A percentile compares a stretch with the other conserved stretches of the same genome.
phyloP scores from a whole-genome alignment of 2,329 filamentous ascomycete genomes.

The Salinomyces thailandicus region DNA sequence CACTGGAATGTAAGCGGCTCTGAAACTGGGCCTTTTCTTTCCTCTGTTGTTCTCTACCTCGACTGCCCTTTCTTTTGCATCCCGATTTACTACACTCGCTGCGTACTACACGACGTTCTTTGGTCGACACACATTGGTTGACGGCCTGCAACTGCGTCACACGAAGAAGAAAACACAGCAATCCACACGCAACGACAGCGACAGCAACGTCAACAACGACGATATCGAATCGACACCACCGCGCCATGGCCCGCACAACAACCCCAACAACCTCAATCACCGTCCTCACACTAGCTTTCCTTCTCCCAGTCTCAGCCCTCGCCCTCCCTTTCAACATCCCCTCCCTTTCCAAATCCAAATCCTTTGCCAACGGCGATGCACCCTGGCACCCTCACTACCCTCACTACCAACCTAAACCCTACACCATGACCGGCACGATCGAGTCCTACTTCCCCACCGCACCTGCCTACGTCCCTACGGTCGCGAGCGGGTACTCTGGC shows the following conservation, averaged over 20 bases:
- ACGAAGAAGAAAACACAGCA: too few relatives aligned
- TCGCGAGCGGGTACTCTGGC: not conserved
- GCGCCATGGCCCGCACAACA: not conserved
- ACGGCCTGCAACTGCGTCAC: not conserved
- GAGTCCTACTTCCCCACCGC: not conserved
- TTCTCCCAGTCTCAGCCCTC: conserved; percentile 1
- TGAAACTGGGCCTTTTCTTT: too few relatives aligned
- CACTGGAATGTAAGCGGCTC: too few relatives aligned
- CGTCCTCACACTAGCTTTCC: conserved; percentile 2
- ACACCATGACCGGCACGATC: not conserved
- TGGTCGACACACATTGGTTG: not conserved
- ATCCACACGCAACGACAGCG: too few relatives aligned
- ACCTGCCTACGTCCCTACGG: conserved; percentile 1
- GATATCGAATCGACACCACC: not conserved
- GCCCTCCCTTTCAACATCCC: conserved; percentile 1
- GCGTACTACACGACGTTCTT: not conserved
- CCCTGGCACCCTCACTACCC: not conserved
- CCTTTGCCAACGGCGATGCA: not conserved
- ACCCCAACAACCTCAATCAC: not conserved
- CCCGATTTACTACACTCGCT: too few relatives aligned
- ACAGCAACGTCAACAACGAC: not conserved
- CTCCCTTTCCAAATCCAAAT: not conserved
- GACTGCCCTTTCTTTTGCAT: too few relatives aligned
- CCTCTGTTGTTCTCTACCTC: too few relatives aligned
- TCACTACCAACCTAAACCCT: not conserved